Evolutionary conservation across 495 filamentous ascomycete genomes (phyloP).

Genomic region (Aspergillus sclerotiicarbonarius): DNA sequence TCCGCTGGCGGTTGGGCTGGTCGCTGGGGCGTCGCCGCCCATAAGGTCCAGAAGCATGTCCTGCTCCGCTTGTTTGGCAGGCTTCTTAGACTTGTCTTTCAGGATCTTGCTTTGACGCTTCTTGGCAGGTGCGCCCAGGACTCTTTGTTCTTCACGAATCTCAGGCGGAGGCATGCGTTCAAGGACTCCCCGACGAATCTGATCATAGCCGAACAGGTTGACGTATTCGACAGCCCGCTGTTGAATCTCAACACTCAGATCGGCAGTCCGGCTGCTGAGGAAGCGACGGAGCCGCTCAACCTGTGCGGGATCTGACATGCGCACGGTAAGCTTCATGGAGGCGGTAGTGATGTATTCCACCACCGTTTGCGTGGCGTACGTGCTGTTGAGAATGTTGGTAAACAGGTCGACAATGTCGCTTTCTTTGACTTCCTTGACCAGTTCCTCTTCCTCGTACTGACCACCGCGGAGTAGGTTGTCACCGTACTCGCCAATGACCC

Average conservation of each 20-base stretch:
- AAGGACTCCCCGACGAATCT: slow-evolving; percentile 83
- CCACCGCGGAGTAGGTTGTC: slow-evolving; percentile 84
- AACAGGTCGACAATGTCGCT: slow-evolving; percentile 90
- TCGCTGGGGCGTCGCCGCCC: slow-evolving; percentile 66
- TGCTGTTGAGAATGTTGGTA: slow-evolving; percentile 86
- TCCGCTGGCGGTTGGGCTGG: slow-evolving; percentile 57
- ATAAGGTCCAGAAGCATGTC: slow-evolving; percentile 91
- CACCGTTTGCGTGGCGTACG: slow-evolving; percentile 82
- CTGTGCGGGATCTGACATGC: slow-evolving; percentile 77
- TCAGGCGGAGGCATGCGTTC: slow-evolving; percentile 98
- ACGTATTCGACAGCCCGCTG: slow-evolving; percentile 93
- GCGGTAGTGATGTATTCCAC: slow-evolving; percentile 95
- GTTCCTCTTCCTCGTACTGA: slow-evolving; percentile 91
- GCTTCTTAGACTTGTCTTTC: slow-evolving; percentile 71
- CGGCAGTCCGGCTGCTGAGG: slow-evolving; percentile 69
- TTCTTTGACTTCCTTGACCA: slow-evolving; percentile 86
- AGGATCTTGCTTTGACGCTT: slow-evolving; percentile 72
- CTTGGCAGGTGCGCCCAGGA: slow-evolving; percentile 79
- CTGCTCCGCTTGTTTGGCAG: slow-evolving; percentile 77
- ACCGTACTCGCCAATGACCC: slow-evolving; percentile 97
- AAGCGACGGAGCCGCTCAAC: slow-evolving; percentile 80
- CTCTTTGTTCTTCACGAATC: slow-evolving; percentile 88
- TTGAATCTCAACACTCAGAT: slow-evolving; percentile 91
- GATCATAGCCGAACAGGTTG: slow-evolving; percentile 86
- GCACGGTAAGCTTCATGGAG: slow-evolving; percentile 90